Conservation (phyloP, 2,329 filamentous ascomycete genomes). For the Trematosphaeria pertusa region DNA sequence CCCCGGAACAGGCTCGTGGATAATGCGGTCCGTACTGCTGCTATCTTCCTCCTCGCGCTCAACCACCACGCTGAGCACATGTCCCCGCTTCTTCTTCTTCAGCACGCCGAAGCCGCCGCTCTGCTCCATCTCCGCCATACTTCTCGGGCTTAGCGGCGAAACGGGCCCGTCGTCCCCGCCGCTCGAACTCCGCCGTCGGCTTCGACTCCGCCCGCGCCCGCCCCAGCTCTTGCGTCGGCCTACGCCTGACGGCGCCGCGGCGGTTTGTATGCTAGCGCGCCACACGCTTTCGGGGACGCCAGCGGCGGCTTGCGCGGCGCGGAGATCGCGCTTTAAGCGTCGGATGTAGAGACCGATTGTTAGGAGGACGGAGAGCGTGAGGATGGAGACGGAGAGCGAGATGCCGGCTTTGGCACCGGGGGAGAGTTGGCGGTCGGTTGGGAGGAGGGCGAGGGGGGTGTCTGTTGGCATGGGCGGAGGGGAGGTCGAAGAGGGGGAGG, state of each 20-base stretch:
- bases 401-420: constrained; percentile 32
- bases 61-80: constrained; percentile 29
- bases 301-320: constrained; percentile 23
- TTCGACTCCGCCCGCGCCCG: constrained; percentile 2
- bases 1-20: constrained; percentile 33
- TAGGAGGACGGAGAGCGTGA: constrained; percentile 21
- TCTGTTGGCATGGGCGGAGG: constrained; percentile 15
- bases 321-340: constrained; percentile 29
- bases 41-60: constrained; percentile 31
- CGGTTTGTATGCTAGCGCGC: constrained; percentile 11
- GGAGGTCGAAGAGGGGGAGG: not conserved
- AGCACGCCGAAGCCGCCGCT: constrained; percentile 16
- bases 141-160: constrained; percentile 16
- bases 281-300: constrained; percentile 20
- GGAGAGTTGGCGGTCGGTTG: constrained; percentile 20
- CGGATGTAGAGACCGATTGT: constrained; percentile 32
- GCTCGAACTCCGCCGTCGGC: constrained; percentile 1
- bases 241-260: constrained; percentile 2
- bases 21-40: constrained; percentile 2
- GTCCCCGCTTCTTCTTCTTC: constrained; percentile 27
- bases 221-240: constrained; percentile 5
- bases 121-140: constrained; percentile 7
- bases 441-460: constrained; percentile 17
- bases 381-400: constrained; percentile 18
- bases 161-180: constrained; percentile 11